Base-by-base conservation (phyloP, 257 asterid genomes). In the Solanum appendiculatum region DNA sequence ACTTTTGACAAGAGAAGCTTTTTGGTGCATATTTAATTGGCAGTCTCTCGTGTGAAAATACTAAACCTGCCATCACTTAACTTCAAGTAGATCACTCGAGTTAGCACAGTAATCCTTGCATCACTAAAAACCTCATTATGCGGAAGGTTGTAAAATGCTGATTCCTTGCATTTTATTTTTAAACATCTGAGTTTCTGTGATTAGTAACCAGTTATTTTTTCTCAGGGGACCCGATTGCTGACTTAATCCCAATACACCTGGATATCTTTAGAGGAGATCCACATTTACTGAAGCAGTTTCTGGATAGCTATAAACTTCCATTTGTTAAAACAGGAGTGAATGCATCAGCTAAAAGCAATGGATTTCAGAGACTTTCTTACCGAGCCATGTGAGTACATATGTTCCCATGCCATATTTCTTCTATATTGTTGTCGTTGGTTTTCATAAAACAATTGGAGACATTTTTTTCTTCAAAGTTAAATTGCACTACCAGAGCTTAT, bases 231-330 rank as follows among this genome's bases (percentile, higher is more conserved):
- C 99, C 98, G 21, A 82, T 97, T 39, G 92, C 90, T 87, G 99
- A 97, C 91, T 80, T 97, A 85, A 97, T 97, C 84, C 98, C 99
- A 29, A 85, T 95, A 87, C 86, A 93, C 92, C 94, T 97, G 74
- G 98, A 95, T 88, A 80, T 94, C 88, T 97, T 95, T 89, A 94
- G 98, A 87, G 98, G 99, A 81, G 97, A 95, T 89, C 23, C 93
- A 70, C 87, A 14, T 87, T 95, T 95, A 86, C 87, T 97, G 92
- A 92, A 94, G 87, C 94, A 91, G 89, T 97, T 95, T 91, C 94
- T 97, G 44, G 87, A 89, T 58, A 92, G 93, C 89, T 97, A 97
- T 90, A 93, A 88, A 88, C 98, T 94, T 90, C 97, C 97, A 73
- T 86, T 95, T 80, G 44, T 51, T 88, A 86, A 90, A 93, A 87